Evolutionary conservation across 768 basidiomycete genomes (phyloP).

Genomic region (Lepiota venenata): DNA sequence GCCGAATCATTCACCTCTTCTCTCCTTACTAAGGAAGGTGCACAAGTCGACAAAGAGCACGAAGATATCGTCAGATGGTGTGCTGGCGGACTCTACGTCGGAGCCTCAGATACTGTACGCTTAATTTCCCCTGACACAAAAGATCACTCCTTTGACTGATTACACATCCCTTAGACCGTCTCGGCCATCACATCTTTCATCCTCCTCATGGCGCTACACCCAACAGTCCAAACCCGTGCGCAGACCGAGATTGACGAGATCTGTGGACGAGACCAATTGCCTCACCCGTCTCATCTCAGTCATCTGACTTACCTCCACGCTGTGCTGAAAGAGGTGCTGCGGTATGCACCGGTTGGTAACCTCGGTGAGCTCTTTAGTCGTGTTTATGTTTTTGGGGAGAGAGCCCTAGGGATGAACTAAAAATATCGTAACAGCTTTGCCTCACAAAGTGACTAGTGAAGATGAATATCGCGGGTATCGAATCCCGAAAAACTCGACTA

Average conservation of each 20-base stretch:
- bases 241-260: constrained; percentile 40
- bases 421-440: constrained; percentile 29
- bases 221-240: constrained; percentile 33
- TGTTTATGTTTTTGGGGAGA: not conserved
- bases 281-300: constrained; percentile 27
- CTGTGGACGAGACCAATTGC: constrained; percentile 27
- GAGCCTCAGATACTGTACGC: constrained; percentile 41
- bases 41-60: constrained; percentile 23
- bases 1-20: constrained; percentile 43
- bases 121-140: no score
- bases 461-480: constrained; percentile 42
- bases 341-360: constrained; percentile 39
- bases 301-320: constrained; percentile 30
- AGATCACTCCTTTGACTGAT: no score
- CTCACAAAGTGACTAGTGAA: constrained; percentile 38
- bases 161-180: constrained; percentile 33
- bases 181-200: constrained; percentile 45
- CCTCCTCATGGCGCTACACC: constrained; percentile 46
- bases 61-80: constrained; percentile 49
- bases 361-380: constrained; percentile 25
- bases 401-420: no score
- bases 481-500: constrained; percentile 42
- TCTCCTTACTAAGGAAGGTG: constrained; percentile 26
- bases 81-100: constrained; percentile 48
- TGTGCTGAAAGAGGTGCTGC: constrained; percentile 36